Evolutionary conservation across 495 filamentous ascomycete genomes (phyloP).

Genomic region (Parathielavia hyrcaniae): DNA sequence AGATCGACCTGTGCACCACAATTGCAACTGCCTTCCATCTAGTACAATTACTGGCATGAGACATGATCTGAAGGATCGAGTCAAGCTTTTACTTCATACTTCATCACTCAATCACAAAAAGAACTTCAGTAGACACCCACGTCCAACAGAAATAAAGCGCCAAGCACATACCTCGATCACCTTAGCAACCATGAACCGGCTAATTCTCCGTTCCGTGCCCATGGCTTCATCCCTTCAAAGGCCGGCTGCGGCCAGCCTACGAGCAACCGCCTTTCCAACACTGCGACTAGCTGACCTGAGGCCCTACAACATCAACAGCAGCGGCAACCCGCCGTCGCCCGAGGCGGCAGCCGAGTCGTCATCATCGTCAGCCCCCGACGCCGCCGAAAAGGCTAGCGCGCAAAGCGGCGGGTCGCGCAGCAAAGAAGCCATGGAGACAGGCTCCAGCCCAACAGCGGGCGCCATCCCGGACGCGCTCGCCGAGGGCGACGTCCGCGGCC

Average conservation of each 20-base stretch:
- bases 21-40: too few species aligned
- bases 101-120: too few species aligned
- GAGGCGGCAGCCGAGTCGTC: constrained; percentile 27
- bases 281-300: background rate
- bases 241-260: background rate
- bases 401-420: constrained; percentile 42
- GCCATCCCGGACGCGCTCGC: constrained; percentile 25
- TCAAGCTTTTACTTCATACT: too few species aligned
- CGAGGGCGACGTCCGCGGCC: constrained; percentile 30
- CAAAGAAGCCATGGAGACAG: constrained; percentile 35
- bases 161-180: too few species aligned
- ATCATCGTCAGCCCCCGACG: constrained; percentile 23
- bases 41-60: too few species aligned
- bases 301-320: background rate
- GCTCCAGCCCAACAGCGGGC: constrained; percentile 23
- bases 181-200: constrained; percentile 15
- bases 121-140: too few species aligned
- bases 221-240: background rate
- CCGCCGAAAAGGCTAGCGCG: constrained; percentile 38
- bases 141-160: too few species aligned
- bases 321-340: constrained; percentile 16
- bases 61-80: too few species aligned
- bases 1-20: too few species aligned
- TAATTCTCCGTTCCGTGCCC: constrained; percentile 3
- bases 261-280: background rate